Base-by-base conservation (phyloP, 257 asterid genomes). In the Nicotiana tomentosiformis region DNA sequence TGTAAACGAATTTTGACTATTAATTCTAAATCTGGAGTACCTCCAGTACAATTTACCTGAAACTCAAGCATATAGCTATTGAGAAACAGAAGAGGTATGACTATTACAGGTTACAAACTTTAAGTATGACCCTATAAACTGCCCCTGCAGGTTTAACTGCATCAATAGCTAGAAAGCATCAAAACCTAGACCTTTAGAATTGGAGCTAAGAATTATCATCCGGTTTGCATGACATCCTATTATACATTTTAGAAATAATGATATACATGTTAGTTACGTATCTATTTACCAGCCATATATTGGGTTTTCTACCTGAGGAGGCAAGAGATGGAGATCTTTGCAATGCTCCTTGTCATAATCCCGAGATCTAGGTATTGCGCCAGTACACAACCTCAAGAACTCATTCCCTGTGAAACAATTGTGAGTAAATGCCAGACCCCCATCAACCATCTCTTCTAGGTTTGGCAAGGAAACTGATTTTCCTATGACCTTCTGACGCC, bases 261-360 rank as follows among this genome's bases (percentile, higher is more conserved):
- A 86, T 89, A 72, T 89, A 91, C 93, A 87, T 16, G 80, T 76
- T 60, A 83, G 62, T 80, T 79, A 77, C 12, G 26, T 77, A 84
- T 81, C 90, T 88, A 86, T 62, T 89, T 93, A 96, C 99, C 97
- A 96, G 14, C 98, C 98, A 86, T 93, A 96, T n/a, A 96, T 81
- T 26, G 99, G 99, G 83, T 91, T 94, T 91, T 92, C 96, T 72
- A 94, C 98, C 87, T 89, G 93, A 5, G 98, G 94, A 55, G 98
- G 99, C 87, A 89, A 83, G 20, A 96, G 94, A 85, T 77, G 87
- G 80, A 96, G 97, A 91, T 96, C 99, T 77, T 90, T 87, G 64
- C 93, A 84, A 33, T 94, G 98, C 87, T 96, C 93, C 56, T 91
- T 89, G 79, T 87, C 88, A 39, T 94, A 96, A 85, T 91, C 93